Base-by-base conservation (phyloP, 2,329 filamentous ascomycete genomes). In the Diaporthe destruens region DNA sequence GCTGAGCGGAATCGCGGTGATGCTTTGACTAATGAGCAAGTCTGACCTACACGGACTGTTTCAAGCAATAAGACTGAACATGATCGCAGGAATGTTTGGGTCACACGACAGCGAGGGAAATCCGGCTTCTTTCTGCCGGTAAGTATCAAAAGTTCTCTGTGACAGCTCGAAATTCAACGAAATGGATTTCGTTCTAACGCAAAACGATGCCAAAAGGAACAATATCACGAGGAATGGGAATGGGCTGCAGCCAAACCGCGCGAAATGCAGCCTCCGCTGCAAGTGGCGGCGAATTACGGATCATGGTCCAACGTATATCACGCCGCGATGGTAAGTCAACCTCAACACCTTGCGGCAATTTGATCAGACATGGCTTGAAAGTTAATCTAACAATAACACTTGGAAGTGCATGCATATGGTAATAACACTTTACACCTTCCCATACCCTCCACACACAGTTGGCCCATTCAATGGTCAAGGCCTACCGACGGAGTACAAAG, bases 321-420 rank as follows among this genome's bases (percentile, higher is more conserved):
- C 29, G 34, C 49, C 2, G 59, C 25, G 16, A 49, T 65, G 59
- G 59, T 49, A 65, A 36, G 59, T 7, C 11, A 14, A 7, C 9
- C 1, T 1, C 18, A 4, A 9, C 1, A 0, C 2, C 23, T 6
- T 2, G 0, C 1, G 5, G 7, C 18, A 4, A 14, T 1, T 1
- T 16, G 2, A 44, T 2, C 23, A n/a, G 14, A 18, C 0, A 32
- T 36, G 6, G 6, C 14, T 14, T 2, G 25, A 49, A n/a, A 2
- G 23, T 1, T 1, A 12, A 6, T 0, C 25, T 9, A 1, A 7
- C 2, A 20, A 6, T 49, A 1, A 65, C 2, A 9, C 6, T 18
- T 18, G 9, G 1, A 34, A 65, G 59, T 49, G 42, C 7, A 65
- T 65, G 59, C 59, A 65, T 7, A 65, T 65, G 29, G 6, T 49